Evolutionary conservation across 768 basidiomycete genomes (phyloP).

Genomic region (Agrocybe praecox): DNA sequence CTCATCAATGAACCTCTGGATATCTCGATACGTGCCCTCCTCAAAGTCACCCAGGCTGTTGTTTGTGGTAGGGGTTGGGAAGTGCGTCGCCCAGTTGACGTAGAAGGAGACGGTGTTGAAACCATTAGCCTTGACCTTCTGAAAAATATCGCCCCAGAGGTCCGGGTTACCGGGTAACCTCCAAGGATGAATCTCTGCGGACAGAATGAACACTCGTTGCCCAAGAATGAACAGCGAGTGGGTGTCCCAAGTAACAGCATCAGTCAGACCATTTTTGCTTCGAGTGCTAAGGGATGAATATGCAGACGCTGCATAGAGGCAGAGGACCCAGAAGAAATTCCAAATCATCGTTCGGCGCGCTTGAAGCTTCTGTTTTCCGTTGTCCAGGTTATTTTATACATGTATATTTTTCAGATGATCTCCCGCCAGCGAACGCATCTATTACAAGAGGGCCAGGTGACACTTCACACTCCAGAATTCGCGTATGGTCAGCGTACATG

Average conservation of each 20-base stretch:
- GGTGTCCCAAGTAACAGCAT: slow-evolving; percentile 60
- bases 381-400: not conserved
- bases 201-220: slow-evolving; percentile 58
- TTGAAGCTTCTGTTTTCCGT: not conserved
- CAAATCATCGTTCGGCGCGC: not conserved
- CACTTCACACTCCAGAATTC: not conserved
- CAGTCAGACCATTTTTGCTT: slow-evolving; percentile 45
- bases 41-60: slow-evolving; percentile 50
- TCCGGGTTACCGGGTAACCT: slow-evolving; percentile 52
- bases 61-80: slow-evolving; percentile 48
- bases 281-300: slow-evolving; percentile 6
- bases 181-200: slow-evolving; percentile 68
- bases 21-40: slow-evolving; percentile 49
- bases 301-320: slow-evolving; percentile 1
- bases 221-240: slow-evolving; percentile 60
- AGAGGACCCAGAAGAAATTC: slow-evolving; percentile 2
- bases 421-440: not conserved
- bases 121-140: slow-evolving; percentile 64
- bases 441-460: not conserved
- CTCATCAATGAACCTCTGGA: slow-evolving; percentile 54
- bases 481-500: not conserved
- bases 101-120: slow-evolving; percentile 66
- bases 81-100: slow-evolving; percentile 60
- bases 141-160: slow-evolving; percentile 60
- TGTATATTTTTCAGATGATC: not conserved